These are phyloP conservation scores for Uncinocarpus reesii DNA, from an alignment of 2,329 filamentous ascomycete species.

Conservation along the genomic window DNA sequence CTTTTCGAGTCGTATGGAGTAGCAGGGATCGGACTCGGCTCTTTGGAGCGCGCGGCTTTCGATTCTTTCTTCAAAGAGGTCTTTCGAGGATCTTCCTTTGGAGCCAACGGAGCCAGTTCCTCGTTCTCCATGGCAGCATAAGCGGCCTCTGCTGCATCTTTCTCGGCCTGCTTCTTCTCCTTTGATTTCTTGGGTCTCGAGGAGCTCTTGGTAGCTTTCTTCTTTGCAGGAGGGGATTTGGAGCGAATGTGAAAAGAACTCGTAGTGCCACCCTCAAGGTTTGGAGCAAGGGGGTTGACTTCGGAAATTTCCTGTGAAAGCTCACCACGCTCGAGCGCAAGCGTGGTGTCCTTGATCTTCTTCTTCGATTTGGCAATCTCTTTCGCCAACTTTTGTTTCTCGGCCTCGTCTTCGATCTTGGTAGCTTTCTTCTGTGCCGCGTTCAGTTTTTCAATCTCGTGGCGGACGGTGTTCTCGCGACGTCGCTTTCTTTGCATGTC, in stretches of 20 bases:
- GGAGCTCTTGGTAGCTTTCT: constrained; percentile 43
- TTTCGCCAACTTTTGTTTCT: constrained; percentile 67
- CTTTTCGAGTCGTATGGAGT: constrained; percentile 74
- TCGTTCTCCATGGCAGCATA: constrained; percentile 57
- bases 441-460: constrained; percentile 74
- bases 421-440: constrained; percentile 68
- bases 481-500: constrained; percentile 97
- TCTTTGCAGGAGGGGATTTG: constrained; percentile 41
- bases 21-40: constrained; percentile 42
- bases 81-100: constrained; percentile 46
- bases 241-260: constrained; percentile 66
- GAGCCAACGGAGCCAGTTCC: constrained; percentile 41
- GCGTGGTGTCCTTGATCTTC: constrained; percentile 83
- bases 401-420: constrained; percentile 68
- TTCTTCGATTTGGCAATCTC: constrained; percentile 85
- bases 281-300: constrained; percentile 63
- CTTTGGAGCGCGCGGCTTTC: constrained; percentile 33
- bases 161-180: constrained; percentile 58
- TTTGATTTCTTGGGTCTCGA: constrained; percentile 79
- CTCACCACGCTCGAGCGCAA: constrained; percentile 75
- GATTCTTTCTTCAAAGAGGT: constrained; percentile 37
- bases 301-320: constrained; percentile 59
- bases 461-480: constrained; percentile 85
- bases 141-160: constrained; percentile 71
- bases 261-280: constrained; percentile 75